Conservation (phyloP, 1,284 basidiomycete genomes). For the Trametes pubescens region DNA sequence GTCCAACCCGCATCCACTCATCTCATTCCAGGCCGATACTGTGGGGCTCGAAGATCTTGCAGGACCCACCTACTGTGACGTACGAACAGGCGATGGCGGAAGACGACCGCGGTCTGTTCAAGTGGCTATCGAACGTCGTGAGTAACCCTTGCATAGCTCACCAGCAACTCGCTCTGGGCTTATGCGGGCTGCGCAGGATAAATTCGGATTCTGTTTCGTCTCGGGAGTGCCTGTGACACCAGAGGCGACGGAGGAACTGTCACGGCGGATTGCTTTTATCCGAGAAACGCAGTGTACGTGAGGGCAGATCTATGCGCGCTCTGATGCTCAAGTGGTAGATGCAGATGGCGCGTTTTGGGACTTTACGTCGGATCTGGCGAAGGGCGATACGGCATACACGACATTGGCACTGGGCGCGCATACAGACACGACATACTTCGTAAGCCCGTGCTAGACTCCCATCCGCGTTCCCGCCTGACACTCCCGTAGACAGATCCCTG, state of each 20-base stretch:
- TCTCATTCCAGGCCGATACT: constrained; percentile 64
- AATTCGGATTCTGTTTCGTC: constrained; percentile 92
- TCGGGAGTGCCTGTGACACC: constrained; percentile 83
- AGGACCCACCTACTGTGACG: constrained; percentile 78
- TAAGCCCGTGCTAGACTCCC: constrained; percentile 43
- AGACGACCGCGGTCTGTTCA: constrained; percentile 74
- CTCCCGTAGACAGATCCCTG: constrained; percentile 86
- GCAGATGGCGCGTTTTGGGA: constrained; percentile 96
- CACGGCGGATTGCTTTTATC: constrained; percentile 85
- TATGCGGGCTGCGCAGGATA: constrained; percentile 56
- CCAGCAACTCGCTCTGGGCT: not conserved
- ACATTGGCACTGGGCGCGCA: constrained; percentile 89
- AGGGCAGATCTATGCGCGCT: too few relatives aligned
- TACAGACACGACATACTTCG: constrained; percentile 96
- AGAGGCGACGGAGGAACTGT: constrained; percentile 86
- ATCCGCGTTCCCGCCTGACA: not conserved
- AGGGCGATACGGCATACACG: constrained; percentile 93
- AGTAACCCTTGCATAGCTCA: constrained; percentile 39
- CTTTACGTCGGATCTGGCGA: constrained; percentile 91
- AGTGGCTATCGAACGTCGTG: constrained; percentile 87
- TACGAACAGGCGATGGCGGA: constrained; percentile 81
- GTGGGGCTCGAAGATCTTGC: constrained; percentile 84
- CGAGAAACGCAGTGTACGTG: constrained; percentile 90
- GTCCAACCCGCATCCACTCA: not conserved
- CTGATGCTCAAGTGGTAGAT: not conserved